Percentiles rank a stretch among this genome's conserved stretches.
phyloP scores from a whole-genome alignment of 2,329 filamentous ascomycete genomes.

The Fusarium odoratissimum region DNA sequence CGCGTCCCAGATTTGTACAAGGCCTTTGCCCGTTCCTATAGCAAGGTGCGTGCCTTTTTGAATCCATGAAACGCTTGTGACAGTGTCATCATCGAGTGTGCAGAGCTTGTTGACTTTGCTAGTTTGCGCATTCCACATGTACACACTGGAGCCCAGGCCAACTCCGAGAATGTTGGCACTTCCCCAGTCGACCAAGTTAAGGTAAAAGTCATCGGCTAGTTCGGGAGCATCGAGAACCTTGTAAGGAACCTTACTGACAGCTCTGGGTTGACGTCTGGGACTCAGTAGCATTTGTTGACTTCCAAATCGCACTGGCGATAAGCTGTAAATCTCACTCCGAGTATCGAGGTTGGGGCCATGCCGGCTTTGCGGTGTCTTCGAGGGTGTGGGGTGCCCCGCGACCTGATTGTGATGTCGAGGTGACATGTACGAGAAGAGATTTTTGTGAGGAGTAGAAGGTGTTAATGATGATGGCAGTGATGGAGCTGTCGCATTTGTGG shows the following conservation, averaged over 20 bases:
- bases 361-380: conserved; percentile 87
- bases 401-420: conserved; percentile 75
- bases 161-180: conserved; percentile 94
- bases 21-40: conserved; percentile 92
- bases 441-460: conserved; percentile 96
- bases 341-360: conserved; percentile 91
- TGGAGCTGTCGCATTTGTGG: conserved; percentile 70
- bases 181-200: conserved; percentile 98
- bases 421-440: conserved; percentile 92
- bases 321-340: conserved; percentile 91
- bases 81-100: conserved; percentile 90
- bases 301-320: conserved; percentile 92
- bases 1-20: conserved; percentile 98
- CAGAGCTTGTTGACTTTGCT: conserved; percentile 95
- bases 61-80: conserved; percentile 98
- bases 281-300: conserved; percentile 95
- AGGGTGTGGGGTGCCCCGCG: conserved; percentile 87
- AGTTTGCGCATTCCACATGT: conserved; percentile 96
- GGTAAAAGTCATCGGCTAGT: conserved; percentile 95
- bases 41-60: conserved; percentile 96
- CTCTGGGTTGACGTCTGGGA: conserved; percentile 86
- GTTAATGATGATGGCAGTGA: conserved; percentile 80
- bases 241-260: conserved; percentile 95
- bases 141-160: conserved; percentile 90
- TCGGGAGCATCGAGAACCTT: conserved; percentile 98